Conservation (phyloP, 257 asterid genomes). For the Ilex asprella region DNA sequence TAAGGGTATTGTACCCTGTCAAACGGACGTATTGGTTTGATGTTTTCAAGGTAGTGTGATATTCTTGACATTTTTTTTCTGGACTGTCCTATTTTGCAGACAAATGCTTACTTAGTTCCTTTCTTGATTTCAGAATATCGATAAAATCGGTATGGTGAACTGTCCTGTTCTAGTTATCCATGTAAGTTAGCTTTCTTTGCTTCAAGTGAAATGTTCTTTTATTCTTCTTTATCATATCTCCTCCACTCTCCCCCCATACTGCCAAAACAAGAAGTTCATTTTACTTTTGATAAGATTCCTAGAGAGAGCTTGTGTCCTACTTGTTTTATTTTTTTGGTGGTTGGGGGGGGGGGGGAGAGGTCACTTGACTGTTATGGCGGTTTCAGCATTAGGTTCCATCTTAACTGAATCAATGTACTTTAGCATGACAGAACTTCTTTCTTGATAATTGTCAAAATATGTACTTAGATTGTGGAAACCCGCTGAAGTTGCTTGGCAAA, state of each 20-base stretch:
- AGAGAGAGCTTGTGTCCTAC: neutral
- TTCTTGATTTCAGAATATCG: slow-evolving; percentile 76
- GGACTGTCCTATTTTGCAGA: slow-evolving; percentile 8
- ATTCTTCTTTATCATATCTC: neutral
- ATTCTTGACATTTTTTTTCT: slow-evolving; percentile 5
- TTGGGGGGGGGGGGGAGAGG: too few relatives aligned
- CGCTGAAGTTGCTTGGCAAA: too few relatives aligned
- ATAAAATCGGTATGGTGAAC: slow-evolving; percentile 74
- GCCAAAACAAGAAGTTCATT: too few relatives aligned
- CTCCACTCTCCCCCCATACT: neutral
- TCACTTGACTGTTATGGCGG: too few relatives aligned
- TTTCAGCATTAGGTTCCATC: too few relatives aligned
- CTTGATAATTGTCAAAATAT: too few relatives aligned
- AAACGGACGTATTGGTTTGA: slow-evolving; percentile 95
- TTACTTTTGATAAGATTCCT: slow-evolving; percentile 1
- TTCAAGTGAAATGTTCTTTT: neutral
- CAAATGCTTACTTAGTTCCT: slow-evolving; percentile 14
- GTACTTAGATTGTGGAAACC: too few relatives aligned
- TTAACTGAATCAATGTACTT: too few relatives aligned
- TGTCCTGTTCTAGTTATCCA: slow-evolving; percentile 96
- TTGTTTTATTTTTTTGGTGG: too few relatives aligned
- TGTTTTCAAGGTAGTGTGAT: slow-evolving; percentile 72
- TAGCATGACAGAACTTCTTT: too few relatives aligned
- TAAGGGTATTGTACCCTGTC: slow-evolving; percentile 94
- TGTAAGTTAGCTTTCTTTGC: slow-evolving; percentile 46